A percentile compares a stretch with the other conserved stretches of the same genome.
phyloP scores from a whole-genome alignment of 768 basidiomycete genomes.

The Neoboletus brunneissimus region DNA sequence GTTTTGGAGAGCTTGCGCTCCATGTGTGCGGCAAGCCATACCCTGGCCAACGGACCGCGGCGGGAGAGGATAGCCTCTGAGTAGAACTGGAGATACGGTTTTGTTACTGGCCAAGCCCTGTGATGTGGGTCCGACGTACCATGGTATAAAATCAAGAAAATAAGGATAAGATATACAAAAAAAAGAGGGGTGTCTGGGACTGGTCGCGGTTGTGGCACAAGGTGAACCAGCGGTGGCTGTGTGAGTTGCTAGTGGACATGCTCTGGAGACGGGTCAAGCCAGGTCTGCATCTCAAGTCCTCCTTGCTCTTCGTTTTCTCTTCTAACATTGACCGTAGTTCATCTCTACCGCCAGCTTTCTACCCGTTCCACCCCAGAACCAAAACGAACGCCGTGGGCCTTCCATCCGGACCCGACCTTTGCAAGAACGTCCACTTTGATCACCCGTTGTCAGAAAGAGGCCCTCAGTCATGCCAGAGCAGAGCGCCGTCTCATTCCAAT shows the following conservation, averaged over 20 bases:
- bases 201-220: constrained; percentile 10
- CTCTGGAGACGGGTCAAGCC: not conserved
- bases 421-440: constrained; percentile 25
- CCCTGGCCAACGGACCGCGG: constrained; percentile 90
- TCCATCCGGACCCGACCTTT: constrained; percentile 23
- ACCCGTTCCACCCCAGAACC: not conserved
- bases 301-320: not conserved
- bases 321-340: not conserved
- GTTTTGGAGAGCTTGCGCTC: constrained; percentile 96
- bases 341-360: constrained; percentile 4
- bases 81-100: constrained; percentile 64
- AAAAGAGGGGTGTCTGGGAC: not conserved
- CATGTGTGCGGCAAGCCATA: constrained; percentile 99
- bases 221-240: constrained; percentile 29
- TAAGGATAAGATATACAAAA: constrained; percentile 21
- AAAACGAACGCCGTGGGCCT: constrained; percentile 27
- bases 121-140: constrained; percentile 10
- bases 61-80: constrained; percentile 93
- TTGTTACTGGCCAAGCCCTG: not conserved
- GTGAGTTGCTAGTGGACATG: constrained; percentile 5
- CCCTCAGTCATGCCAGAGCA: constrained; percentile 35
- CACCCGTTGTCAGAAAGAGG: constrained; percentile 34
- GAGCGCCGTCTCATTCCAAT: constrained; percentile 36
- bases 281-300: not conserved
- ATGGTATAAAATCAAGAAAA: constrained; percentile 23